Base-by-base conservation (phyloP, 2,329 filamentous ascomycete genomes). In the Arthrocladium fulminans region DNA sequence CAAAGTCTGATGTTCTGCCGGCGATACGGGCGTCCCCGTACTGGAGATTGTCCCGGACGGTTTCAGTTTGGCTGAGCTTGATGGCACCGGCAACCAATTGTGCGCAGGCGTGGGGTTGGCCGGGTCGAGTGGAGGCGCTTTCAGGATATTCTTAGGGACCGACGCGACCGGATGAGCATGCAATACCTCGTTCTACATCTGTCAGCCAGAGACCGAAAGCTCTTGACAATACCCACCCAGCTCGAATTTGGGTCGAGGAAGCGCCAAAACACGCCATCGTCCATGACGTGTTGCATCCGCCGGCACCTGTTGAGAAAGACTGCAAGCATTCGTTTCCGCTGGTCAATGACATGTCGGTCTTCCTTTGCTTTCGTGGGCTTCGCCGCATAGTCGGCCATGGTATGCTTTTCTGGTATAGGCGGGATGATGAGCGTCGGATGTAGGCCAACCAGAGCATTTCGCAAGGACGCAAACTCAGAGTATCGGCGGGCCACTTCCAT, bases 311-410 rank as follows among this genome's bases (percentile, higher is more conserved):
- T 98, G 43, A 98, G 66, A 60, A 98, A 98, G 0, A 97, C 92
- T 3, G 86, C 85, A 47, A 98, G 67, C 92, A 98, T 98, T 60
- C 92, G 86, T 72, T 97, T 97, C 51, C 92, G 80, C 56, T 97
- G 72, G 63, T 98, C 92, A 55, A 98, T 98, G 39, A 97, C 98
- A 52, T 90, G 86, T 50, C 88, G 84, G 64, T 98, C 94, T 67
- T 98, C 90, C 66, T 96, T 98, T 15, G 94, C 94, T 61, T 90
- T 96, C 30, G 92, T 98, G 1, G 94, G 92, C 60, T 95, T 97
- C 23, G 94, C 89, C 13, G 92, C 92, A 63, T 98, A 98, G 66
- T 98, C 92, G 52, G 90, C 90, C 84, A 98, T 94, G 39, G 88
- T 92, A 67, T 98, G 92, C 68, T 98, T 98, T 70, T 98, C 94